These are phyloP conservation scores for Tolypocladium album DNA, from an alignment of 2,329 filamentous ascomycete genomes.

Conservation along the genomic window DNA sequence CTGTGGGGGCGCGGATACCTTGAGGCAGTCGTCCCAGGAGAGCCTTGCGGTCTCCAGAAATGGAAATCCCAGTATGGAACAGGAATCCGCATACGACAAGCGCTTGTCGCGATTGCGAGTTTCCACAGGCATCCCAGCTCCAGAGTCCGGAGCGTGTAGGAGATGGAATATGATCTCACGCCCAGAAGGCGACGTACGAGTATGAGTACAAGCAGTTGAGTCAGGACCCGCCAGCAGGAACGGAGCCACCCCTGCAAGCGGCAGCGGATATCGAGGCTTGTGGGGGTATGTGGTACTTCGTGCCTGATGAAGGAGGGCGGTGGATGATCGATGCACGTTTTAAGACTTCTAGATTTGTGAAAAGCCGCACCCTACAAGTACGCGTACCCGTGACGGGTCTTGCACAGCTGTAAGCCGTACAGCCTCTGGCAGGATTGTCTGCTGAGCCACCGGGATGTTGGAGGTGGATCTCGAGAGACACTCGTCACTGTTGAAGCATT, in stretches of 20 bases:
- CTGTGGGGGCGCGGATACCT: not conserved
- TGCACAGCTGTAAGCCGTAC: not conserved
- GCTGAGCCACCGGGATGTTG: not conserved
- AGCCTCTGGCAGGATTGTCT: not conserved
- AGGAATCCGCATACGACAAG: not conserved
- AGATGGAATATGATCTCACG: not conserved
- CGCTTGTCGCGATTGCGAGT: not conserved
- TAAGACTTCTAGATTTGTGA: constrained; percentile 8
- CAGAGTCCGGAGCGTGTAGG: not conserved
- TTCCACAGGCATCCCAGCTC: not conserved
- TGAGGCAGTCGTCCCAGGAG: too few species aligned
- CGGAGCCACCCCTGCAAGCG: constrained; percentile 1
- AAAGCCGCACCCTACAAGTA: constrained; percentile 6
- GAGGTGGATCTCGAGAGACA: not conserved
- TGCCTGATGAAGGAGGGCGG: constrained; percentile 6
- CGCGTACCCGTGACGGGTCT: not conserved
- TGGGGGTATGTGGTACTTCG: constrained; percentile 7
- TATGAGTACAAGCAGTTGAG: constrained; percentile 3
- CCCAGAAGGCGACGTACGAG: constrained; percentile 1
- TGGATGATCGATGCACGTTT: constrained; percentile 5
- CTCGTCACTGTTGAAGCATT: not conserved
- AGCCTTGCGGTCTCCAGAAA: not conserved
- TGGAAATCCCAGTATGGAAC: not conserved
- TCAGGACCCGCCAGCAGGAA: constrained; percentile 4
- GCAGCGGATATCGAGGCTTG: constrained; percentile 3